Conservation (phyloP, 805 yeast species). For the Grigorovia transvaalensis region DNA sequence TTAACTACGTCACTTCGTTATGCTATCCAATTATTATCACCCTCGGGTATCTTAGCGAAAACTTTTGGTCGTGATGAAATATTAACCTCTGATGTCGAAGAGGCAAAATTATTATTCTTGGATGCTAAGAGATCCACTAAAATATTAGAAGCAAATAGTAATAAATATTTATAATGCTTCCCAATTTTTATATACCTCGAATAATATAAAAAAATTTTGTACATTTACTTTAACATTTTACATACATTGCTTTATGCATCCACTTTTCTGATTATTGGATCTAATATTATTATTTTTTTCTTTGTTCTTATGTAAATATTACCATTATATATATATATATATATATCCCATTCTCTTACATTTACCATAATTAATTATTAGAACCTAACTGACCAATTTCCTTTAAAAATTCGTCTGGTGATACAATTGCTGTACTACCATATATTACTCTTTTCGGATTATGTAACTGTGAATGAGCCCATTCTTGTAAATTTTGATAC, state of each 20-base stretch:
- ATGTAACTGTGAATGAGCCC: conserved; percentile 43
- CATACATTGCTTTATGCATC: neutral
- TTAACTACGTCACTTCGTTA: conserved; percentile 75
- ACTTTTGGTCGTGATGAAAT: conserved; percentile 64
- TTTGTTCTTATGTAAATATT: neutral
- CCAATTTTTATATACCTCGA: neutral
- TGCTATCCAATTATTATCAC: conserved; percentile 82
- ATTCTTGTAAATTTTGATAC: conserved; percentile 87
- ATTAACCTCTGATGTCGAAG: conserved; percentile 62
- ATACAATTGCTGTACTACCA: conserved; percentile 72
- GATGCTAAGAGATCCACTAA: conserved; percentile 77
- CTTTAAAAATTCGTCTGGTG: conserved; percentile 57
- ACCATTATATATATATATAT: neutral
- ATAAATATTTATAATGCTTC: conserved; percentile 25
- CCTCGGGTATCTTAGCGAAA: conserved; percentile 74
- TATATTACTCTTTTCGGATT: conserved; percentile 55
- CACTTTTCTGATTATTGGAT: too few species aligned
- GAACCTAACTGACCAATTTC: conserved; percentile 52
- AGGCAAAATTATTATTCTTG: conserved; percentile 70
- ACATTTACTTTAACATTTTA: neutral
- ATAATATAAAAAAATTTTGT: neutral
- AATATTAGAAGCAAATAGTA: conserved; percentile 36
- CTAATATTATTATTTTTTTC: too few species aligned
- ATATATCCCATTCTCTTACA: neutral
- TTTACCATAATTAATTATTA: neutral